Evolutionary conservation across 495 filamentous ascomycete species (phyloP).

Genomic region (Penicillium atrosanguineum): DNA sequence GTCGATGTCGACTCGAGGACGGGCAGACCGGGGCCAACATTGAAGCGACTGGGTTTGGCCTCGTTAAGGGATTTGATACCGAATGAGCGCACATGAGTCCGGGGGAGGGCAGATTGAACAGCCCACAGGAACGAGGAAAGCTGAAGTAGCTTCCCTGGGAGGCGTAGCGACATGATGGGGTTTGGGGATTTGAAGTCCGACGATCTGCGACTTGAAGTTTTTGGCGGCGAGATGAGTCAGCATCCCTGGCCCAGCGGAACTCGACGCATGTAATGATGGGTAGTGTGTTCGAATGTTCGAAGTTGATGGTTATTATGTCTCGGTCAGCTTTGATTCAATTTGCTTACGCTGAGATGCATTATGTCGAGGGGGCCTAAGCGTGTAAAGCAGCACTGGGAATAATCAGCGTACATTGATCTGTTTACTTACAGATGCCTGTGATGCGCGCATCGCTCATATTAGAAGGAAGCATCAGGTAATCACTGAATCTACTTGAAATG

Average conservation of each 20-base stretch:
- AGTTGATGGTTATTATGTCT: too few species aligned
- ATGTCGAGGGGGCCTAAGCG: too few species aligned
- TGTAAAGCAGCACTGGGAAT: too few species aligned
- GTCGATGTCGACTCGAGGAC: constrained; percentile 67
- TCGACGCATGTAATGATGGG: too few species aligned
- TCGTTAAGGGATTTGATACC: constrained; percentile 51
- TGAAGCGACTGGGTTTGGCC: constrained; percentile 47
- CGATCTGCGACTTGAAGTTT: constrained; percentile 17
- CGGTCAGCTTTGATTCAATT: too few species aligned
- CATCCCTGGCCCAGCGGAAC: background rate
- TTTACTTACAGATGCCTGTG: too few species aligned
- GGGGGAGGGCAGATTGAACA: constrained; percentile 18
- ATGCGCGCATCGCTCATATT: too few species aligned
- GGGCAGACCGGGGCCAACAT: constrained; percentile 43
- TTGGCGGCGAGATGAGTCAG: constrained; percentile 20
- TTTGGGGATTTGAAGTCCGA: constrained; percentile 1
- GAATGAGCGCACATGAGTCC: constrained; percentile 31
- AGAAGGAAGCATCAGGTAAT: too few species aligned
- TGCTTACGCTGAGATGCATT: too few species aligned
- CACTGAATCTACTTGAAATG: too few species aligned
- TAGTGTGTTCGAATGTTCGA: too few species aligned
- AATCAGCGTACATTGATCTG: too few species aligned
- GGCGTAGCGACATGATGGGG: constrained; percentile 35
- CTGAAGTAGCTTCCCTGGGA: constrained; percentile 35
- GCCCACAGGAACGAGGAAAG: constrained; percentile 24